phyloP scores from a whole-genome alignment of 208 protist genomes.

The Acanthamoeba sp. region DNA sequence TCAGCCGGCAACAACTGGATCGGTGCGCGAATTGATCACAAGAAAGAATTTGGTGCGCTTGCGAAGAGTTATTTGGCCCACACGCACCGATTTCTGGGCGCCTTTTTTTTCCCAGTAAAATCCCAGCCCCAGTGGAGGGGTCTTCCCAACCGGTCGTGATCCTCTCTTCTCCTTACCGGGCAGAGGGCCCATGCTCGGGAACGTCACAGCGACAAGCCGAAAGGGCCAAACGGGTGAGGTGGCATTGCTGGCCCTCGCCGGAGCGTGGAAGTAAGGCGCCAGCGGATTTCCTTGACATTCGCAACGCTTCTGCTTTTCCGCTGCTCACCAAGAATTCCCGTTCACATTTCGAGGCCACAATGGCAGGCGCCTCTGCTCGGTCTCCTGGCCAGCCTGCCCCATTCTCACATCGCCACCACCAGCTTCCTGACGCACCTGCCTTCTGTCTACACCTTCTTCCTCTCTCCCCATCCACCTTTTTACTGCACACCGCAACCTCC shows the following conservation, averaged over 20 bases:
- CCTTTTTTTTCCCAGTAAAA: too few relatives aligned
- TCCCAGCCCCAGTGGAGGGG: too few relatives aligned
- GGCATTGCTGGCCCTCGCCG: neutral
- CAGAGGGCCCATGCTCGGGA: neutral
- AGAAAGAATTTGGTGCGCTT: too few relatives aligned
- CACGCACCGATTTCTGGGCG: neutral
- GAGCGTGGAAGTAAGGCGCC: neutral
- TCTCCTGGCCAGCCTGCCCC: neutral
- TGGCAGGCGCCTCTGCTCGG: neutral
- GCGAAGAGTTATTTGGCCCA: too few relatives aligned
- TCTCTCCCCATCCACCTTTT: neutral
- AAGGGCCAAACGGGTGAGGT: neutral
- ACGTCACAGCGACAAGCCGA: neutral
- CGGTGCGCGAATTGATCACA: neutral
- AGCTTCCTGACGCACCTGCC: neutral
- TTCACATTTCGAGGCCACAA: constrained; percentile 44
- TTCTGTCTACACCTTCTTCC: neutral
- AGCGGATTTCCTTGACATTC: neutral
- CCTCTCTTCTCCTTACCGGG: too few relatives aligned
- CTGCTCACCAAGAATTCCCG: constrained; percentile 5
- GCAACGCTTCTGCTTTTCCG: neutral
- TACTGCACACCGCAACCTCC: neutral
- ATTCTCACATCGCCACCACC: neutral
- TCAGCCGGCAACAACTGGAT: neutral
- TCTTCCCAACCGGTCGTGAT: too few relatives aligned